phyloP scores from a whole-genome alignment of 805 yeast genomes.

The Barnettozyma vustinii region DNA sequence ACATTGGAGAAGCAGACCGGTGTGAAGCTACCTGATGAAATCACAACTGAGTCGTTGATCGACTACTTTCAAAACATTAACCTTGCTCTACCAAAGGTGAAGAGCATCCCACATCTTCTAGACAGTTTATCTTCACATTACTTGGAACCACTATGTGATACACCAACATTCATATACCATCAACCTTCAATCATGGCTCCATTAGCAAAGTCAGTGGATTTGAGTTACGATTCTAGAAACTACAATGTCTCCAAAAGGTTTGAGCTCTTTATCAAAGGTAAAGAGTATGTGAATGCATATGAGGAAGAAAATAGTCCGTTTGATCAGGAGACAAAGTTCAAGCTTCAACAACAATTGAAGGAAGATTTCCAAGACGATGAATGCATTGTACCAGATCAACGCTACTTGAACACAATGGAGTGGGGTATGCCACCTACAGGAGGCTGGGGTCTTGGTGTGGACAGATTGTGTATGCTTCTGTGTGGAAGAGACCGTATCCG shows the following conservation, averaged over 20 bases:
- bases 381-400: constrained; percentile 62
- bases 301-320: constrained; percentile 93
- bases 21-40: constrained; percentile 37
- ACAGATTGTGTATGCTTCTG: constrained; percentile 77
- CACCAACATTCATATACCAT: constrained; percentile 72
- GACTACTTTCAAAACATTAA: constrained; percentile 30
- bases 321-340: constrained; percentile 60
- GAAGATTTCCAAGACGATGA: constrained; percentile 52
- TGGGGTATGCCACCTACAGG: constrained; percentile 97
- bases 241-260: constrained; percentile 60
- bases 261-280: constrained; percentile 75
- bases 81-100: constrained; percentile 30
- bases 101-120: constrained; percentile 54
- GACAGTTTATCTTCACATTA: constrained; percentile 57
- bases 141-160: constrained; percentile 57
- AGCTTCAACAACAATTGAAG: constrained; percentile 47
- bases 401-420: constrained; percentile 72
- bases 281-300: constrained; percentile 86
- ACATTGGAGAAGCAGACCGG: constrained; percentile 55
- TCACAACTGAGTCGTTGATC: constrained; percentile 37
- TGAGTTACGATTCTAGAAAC: constrained; percentile 26
- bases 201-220: constrained; percentile 60
- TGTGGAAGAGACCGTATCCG: constrained; percentile 64
- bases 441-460: constrained; percentile 97
- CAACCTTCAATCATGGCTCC: constrained; percentile 89